Base-by-base conservation (phyloP, 257 asterid species). In the Hygrophila difformis region DNA sequence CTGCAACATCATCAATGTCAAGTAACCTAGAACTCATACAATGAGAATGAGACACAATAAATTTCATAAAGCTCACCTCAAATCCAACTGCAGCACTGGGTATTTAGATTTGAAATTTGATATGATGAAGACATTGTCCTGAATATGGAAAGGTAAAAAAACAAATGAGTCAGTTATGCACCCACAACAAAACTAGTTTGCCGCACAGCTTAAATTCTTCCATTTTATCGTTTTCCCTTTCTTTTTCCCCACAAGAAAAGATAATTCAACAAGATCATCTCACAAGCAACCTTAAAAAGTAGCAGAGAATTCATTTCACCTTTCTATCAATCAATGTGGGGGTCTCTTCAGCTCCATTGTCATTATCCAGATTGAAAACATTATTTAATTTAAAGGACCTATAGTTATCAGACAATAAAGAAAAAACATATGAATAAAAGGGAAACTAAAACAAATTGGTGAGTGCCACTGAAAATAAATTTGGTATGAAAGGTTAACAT, bases 71-170 rank as follows among this genome's bases (percentile, higher is more conserved):
- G 46, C 42, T 53, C 71, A 91, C 99, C 99, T 82, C 72, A 91
- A 68, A 62, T 91, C 99, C 49, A 91, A 53, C 75, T 91, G 99
- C 67, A 91, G 68, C 64, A 91, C 88, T 0, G 99, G 96, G 69
- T 82, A 91, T 45, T 86, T 91, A 13, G 99, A 91, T 66, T 91
- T 91, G 80, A 86, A 82, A 72, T 80, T 91, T 51, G 99, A 91
- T 74, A 91, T 91, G 66, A 91, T 91, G 63, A 91, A 91, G 47
- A 86, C 82, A 12, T 91, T 91, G 65, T 91, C 96, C 96, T 91
- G 84, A 28, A 66, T 42, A 65, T n/a, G n/a, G n/a, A n/a, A n/a
- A n/a, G n/a, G 16, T 56, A 22, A 64, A 24, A 36, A 29, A 37
- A 29, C 43, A 5, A 18, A 13, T 18, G 5, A 54, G 37, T 35